A percentile compares a stretch with the other conserved stretches of the same genome.
Conservation (phyloP, 805 yeast species). For the Sungouiella blattae region DNA sequence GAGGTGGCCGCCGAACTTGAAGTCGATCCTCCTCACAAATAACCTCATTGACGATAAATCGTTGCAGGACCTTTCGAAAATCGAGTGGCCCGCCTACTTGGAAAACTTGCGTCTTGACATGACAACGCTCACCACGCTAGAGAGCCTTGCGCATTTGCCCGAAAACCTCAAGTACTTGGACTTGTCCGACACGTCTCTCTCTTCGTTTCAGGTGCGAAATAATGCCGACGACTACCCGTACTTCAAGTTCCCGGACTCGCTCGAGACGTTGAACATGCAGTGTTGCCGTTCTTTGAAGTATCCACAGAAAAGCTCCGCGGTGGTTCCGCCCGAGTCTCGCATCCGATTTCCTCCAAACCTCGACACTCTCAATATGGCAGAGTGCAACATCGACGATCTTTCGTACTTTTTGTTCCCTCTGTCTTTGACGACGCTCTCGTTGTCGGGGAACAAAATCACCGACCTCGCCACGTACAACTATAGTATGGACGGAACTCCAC, state of each 20-base stretch:
- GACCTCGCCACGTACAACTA: constrained; percentile 20
- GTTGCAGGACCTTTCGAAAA: constrained; percentile 13
- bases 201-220: constrained; percentile 10
- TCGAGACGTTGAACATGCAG: constrained; percentile 20
- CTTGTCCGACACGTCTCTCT: constrained; percentile 22
- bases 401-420: constrained; percentile 21
- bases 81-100: constrained; percentile 24
- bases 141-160: constrained; percentile 18
- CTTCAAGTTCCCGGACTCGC: constrained; percentile 27
- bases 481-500: constrained; percentile 2
- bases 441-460: constrained; percentile 23
- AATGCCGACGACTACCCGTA: constrained; percentile 12
- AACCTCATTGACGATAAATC: constrained; percentile 19
- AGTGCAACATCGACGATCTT: constrained; percentile 20
- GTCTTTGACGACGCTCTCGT: constrained; percentile 18
- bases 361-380: constrained; percentile 20
- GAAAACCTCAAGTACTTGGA: constrained; percentile 21
- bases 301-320: background rate
- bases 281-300: constrained; percentile 13
- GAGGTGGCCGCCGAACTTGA: constrained; percentile 26
- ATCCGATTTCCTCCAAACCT: constrained; percentile 22
- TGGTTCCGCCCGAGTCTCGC: constrained; percentile 9
- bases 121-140: constrained; percentile 20
- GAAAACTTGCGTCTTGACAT: constrained; percentile 20
- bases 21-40: constrained; percentile 21